Conservation (phyloP, 177 flowering plant genomes). For the Tripterygium wilfordii region DNA sequence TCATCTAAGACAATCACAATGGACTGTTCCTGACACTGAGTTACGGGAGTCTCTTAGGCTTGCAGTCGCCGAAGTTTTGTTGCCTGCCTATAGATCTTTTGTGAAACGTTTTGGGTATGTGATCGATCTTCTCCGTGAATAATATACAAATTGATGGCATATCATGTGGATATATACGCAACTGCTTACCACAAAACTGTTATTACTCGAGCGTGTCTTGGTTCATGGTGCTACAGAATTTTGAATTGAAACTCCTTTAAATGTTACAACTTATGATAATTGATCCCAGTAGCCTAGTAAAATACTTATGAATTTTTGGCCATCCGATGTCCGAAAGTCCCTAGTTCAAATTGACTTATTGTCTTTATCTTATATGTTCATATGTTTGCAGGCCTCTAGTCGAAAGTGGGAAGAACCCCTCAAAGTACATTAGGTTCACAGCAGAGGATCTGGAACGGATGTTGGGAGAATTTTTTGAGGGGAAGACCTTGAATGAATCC, state of each 20-base stretch:
- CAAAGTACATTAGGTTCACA: conserved; percentile 68
- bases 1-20: conserved; percentile 77
- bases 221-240: too few species aligned
- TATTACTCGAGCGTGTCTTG: too few species aligned
- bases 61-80: conserved; percentile 75
- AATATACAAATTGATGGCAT: too few species aligned
- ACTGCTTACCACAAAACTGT: too few species aligned
- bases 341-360: too few species aligned
- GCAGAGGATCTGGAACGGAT: conserved; percentile 87
- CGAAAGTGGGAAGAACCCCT: conserved; percentile 81
- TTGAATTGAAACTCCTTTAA: too few species aligned
- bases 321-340: too few species aligned
- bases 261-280: too few species aligned
- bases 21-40: conserved; percentile 89
- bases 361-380: neutral
- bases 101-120: conserved; percentile 71
- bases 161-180: too few species aligned
- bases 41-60: conserved; percentile 85
- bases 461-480: conserved; percentile 86
- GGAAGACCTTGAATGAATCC: conserved; percentile 51
- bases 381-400: conserved; percentile 52
- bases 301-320: too few species aligned
- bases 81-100: conserved; percentile 90
- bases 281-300: too few species aligned
- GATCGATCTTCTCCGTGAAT: too few species aligned